Evolutionary conservation across 2,329 filamentous ascomycete genomes (phyloP), one percentile per base, ranked within the genome.

Genomic region (Aspergillus spinulosporus): DNA sequence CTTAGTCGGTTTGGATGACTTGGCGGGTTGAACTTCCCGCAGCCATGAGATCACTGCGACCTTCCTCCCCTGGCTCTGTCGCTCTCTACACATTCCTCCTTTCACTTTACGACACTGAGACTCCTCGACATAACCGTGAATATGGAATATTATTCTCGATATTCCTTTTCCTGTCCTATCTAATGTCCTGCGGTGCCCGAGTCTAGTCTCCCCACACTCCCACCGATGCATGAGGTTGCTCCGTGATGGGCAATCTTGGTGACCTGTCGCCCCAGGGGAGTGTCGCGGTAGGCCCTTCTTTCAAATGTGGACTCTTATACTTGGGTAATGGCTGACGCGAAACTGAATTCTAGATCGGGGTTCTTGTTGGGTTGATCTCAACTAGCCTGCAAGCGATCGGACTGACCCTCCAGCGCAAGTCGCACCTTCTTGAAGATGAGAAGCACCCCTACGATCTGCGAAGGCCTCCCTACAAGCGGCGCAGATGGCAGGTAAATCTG

Each of bases 401-500:
- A 64, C 83, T 99, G 62, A 99, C 94, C 32, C 83, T 99, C 28
- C 94, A 99, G 77, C 90, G 94, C 72, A 97, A 99, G 77, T 97
- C 94, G 62, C 94, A 99, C 77, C 88, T 99, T 64, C 86, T 97
- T 70, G 94, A 99, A 79, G 94, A 99, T 78, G 91, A 95, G 78
- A 96, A 96, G 75, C 84, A 86, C 50, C 80, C 82, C 31, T 88
- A 90, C 72, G 86, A 94, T 75, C 80, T 87, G 58, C 87, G 89
- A 64, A 83, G 93, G 59, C 93, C 94, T 44, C 91, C 94, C 3
- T 95, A 97, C 76, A 88, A 88, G 69, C 85, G 94, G 68, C 85
- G 92, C 68, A 84, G 92, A 82, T 99, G 94, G 94, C 94, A 97
- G 83, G 80, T 54, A 54, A 45, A 28, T 28, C 26, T 1, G 29